A percentile compares a stretch with the other conserved stretches of the same genome.
Evolutionary conservation across 345 rosid species (phyloP).

Genomic region (Euphorbia lathyris): DNA sequence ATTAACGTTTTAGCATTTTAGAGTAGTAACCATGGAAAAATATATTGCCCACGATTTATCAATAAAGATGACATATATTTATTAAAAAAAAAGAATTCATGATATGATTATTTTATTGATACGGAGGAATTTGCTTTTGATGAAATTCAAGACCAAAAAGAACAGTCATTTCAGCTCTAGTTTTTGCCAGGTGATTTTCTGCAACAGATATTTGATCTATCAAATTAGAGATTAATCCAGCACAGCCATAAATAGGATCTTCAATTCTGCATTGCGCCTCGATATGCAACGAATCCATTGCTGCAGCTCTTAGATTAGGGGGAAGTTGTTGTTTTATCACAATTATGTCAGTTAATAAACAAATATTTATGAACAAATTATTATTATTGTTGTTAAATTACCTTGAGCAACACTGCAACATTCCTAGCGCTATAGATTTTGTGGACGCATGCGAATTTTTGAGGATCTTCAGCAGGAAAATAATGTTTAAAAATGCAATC

Average conservation of each 20-base stretch:
- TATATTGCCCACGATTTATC: no score
- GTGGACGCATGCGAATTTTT: conserved; percentile 56
- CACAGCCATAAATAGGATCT: conserved; percentile 67
- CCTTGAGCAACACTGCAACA: conserved; percentile 68
- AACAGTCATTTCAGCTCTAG: conserved; percentile 42
- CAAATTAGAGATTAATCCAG: conserved; percentile 37
- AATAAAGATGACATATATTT: no score
- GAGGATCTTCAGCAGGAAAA: conserved; percentile 53
- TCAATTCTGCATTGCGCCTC: conserved; percentile 56
- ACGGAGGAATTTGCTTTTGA: no score
- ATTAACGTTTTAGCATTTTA: no score
- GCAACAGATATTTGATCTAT: conserved; percentile 43
- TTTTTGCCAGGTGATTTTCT: conserved; percentile 41
- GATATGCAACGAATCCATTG: conserved; percentile 50
- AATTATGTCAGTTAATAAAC: not conserved
- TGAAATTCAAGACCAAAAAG: no score
- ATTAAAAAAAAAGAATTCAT: no score
- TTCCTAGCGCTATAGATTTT: conserved; percentile 75
- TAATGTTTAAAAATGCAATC: conserved; percentile 70
- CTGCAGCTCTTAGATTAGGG: conserved; percentile 34
- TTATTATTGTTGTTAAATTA: conserved; percentile 2
- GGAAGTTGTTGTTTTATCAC: conserved; percentile 39
- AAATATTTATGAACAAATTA: no score
- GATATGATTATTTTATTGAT: no score
- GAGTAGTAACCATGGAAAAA: no score